These are phyloP conservation scores for Tuber melanosporum DNA, from an alignment of 495 filamentous ascomycete genomes.

Conservation along the genomic window DNA sequence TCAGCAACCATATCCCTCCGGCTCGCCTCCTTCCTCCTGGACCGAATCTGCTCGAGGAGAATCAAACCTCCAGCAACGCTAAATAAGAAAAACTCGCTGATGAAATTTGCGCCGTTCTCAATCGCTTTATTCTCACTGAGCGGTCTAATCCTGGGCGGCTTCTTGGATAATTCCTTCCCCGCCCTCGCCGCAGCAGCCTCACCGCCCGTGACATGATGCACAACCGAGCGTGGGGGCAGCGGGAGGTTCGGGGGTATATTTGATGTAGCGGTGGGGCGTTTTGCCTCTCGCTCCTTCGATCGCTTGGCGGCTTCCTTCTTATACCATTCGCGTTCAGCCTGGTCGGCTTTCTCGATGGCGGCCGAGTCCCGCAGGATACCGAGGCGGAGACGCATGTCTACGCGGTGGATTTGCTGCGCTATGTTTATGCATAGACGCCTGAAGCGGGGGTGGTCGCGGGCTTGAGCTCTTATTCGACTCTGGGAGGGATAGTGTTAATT, in stretches of 20 bases:
- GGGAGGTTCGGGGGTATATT: constrained; percentile 41
- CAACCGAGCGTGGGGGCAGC: constrained; percentile 14
- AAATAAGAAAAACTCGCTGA: constrained; percentile 85
- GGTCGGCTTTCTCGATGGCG: constrained; percentile 61
- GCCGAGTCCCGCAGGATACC: constrained; percentile 75
- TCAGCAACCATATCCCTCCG: constrained; percentile 68
- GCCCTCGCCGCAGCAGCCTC: background rate
- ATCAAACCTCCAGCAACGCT: constrained; percentile 71
- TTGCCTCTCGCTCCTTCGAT: constrained; percentile 36
- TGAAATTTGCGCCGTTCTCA: constrained; percentile 89
- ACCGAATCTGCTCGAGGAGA: constrained; percentile 70
- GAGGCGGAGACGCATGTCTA: constrained; percentile 88
- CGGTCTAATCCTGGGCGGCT: constrained; percentile 57
- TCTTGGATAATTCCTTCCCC: background rate
- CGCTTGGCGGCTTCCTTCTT: constrained; percentile 42
- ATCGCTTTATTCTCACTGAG: constrained; percentile 90
- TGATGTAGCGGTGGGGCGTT: constrained; percentile 50
- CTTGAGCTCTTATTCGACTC: constrained; percentile 91
- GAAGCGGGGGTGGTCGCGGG: constrained; percentile 88
- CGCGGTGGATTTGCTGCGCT: constrained; percentile 79
- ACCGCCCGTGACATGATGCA: constrained; percentile 34
- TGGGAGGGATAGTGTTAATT: constrained; percentile 42
- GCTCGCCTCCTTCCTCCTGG: constrained; percentile 68
- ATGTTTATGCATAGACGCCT: constrained; percentile 63
- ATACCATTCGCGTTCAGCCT: constrained; percentile 53